A percentile compares a stretch with the other conserved stretches of the same genome.
Evolutionary conservation across 306 rosid genomes (phyloP).

Genomic region (peach (Prunus persica)): Prunus_persica_NCBIv2 NC_034010.1:24525501-24526000

Average conservation of each 20-base stretch:
- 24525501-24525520: not conserved
- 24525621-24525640: constrained; percentile 11
- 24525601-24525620: constrained; percentile 31
- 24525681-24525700: constrained; percentile 11
- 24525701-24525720: not conserved
- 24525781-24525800: constrained; percentile 30
- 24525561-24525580: constrained; percentile 37
- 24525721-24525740: constrained; percentile 4
- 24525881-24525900: not conserved
- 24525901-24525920: not conserved
- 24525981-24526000: not conserved
- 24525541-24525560: constrained; percentile 38
- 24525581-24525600: constrained; percentile 39
- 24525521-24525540: constrained; percentile 45
- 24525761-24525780: constrained; percentile 2
- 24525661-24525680: constrained; percentile 1
- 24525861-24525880: not conserved
- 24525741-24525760: not conserved
- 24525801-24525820: constrained; percentile 42
- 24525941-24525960: not conserved
- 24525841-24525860: not conserved
- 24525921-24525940: not conserved
- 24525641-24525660: constrained; percentile 26
- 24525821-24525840: constrained; percentile 5
- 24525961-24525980: not conserved